These are phyloP conservation scores for Hericium coralloides DNA, from an alignment of 768 basidiomycete genomes.

Conservation along the genomic window DNA sequence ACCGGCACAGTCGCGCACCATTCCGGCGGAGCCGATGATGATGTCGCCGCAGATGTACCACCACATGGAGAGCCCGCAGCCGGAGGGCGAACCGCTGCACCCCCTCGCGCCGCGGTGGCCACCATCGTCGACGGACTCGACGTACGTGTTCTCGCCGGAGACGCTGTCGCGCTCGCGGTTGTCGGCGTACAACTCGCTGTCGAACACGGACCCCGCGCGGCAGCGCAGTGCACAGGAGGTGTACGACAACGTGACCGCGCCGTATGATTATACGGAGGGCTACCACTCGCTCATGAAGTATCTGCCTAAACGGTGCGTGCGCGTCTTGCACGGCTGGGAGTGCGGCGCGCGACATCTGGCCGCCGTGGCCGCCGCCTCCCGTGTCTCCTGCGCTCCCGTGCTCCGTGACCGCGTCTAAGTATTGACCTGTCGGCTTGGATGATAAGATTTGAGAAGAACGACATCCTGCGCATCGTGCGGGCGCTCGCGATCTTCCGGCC, in stretches of 20 bases:
- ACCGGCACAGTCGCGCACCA: not conserved
- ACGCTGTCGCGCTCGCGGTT: constrained; percentile 4
- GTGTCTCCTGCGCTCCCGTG: not conserved
- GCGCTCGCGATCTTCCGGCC: constrained; percentile 92
- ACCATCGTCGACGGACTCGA: constrained; percentile 8
- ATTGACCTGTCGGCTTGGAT: not conserved
- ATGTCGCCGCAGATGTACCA: not conserved
- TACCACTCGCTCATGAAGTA: constrained; percentile 97
- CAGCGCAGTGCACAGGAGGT: constrained; percentile 29
- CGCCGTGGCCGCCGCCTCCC: not conserved
- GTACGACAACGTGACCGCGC: constrained; percentile 57
- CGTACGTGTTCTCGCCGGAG: constrained; percentile 4
- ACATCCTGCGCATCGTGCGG: constrained; percentile 88
- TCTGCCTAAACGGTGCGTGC: constrained; percentile 70
- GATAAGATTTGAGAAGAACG: constrained; percentile 87
- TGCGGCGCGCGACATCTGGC: not conserved
- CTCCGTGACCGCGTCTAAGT: not conserved
- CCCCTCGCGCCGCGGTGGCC: constrained; percentile 14
- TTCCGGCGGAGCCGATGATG: not conserved
- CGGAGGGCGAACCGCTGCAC: constrained; percentile 2
- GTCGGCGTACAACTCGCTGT: not conserved
- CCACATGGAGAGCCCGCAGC: not conserved
- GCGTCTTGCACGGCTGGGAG: not conserved
- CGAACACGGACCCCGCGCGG: constrained; percentile 9
- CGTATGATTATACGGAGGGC: constrained; percentile 93